Conservation (phyloP, 768 basidiomycete species). For the Gloeopeniophorella convolvens region DNA sequence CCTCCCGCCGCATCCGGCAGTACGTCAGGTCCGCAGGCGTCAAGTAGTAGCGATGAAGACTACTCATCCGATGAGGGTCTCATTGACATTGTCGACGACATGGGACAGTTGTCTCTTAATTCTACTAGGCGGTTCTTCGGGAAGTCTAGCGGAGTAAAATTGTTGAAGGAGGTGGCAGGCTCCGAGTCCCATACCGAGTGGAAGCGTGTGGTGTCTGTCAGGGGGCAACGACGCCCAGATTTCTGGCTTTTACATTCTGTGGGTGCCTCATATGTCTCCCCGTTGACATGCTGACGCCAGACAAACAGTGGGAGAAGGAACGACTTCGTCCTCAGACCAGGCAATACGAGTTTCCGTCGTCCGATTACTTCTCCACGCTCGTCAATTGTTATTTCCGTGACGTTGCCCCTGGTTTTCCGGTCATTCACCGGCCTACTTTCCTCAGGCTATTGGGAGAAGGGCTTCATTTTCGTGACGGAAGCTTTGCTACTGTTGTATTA, state of each 20-base stretch:
- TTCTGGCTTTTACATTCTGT: slow-evolving; percentile 47
- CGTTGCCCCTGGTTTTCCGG: slow-evolving; percentile 36
- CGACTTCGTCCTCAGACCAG: neutral
- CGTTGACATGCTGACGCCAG: neutral
- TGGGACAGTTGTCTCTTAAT: slow-evolving; percentile 27
- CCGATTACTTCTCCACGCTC: slow-evolving; percentile 34
- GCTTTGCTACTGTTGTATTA: slow-evolving; percentile 41
- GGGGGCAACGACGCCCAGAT: slow-evolving; percentile 35
- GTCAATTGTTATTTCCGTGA: slow-evolving; percentile 43
- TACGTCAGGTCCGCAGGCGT: too few species aligned
- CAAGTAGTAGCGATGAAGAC: slow-evolving; percentile 21
- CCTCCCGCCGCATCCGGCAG: too few species aligned
- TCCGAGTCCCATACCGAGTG: slow-evolving; percentile 38
- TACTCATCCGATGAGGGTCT: slow-evolving; percentile 25
- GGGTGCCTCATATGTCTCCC: slow-evolving; percentile 20
- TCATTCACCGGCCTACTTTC: slow-evolving; percentile 45
- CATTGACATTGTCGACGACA: slow-evolving; percentile 26
- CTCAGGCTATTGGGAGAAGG: slow-evolving; percentile 32
- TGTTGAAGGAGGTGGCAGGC: slow-evolving; percentile 37
- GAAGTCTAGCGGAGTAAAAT: slow-evolving; percentile 37
- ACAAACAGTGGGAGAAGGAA: slow-evolving; percentile 11
- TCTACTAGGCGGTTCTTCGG: slow-evolving; percentile 38
- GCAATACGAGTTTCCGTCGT: slow-evolving; percentile 26
- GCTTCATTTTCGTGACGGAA: slow-evolving; percentile 34
- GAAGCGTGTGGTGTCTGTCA: slow-evolving; percentile 21